Evolutionary conservation across 805 yeast species (phyloP), one percentile per base, ranked within the genome.

Genomic region (Candida ulmi): DNA sequence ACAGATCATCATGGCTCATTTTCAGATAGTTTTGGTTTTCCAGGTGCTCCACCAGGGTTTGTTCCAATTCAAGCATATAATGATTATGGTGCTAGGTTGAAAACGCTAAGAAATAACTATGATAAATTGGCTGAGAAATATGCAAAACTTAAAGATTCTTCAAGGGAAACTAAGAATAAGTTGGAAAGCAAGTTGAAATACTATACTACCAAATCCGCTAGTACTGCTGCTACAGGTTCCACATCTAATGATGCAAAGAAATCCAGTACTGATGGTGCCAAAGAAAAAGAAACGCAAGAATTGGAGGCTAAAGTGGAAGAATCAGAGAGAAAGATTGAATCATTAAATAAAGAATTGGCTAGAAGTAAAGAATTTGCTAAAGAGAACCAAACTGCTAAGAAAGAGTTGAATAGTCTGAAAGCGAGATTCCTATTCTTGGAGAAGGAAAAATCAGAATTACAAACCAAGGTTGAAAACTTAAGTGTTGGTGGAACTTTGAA

Each of bases 371-470:
- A 28, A n/a, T n/a, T n/a, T 5, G 41, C 35, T 3, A 44, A 36
- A 17, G n/a, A n/a, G n/a, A n/a, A n/a, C n/a, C n/a, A n/a, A n/a
- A n/a, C n/a, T n/a, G n/a, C n/a, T n/a, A n/a, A n/a, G n/a, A n/a
- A n/a, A n/a, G 37, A 42, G 12, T 8, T 47, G 7, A 39, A 36
- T 2, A 36, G 31, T 5, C 25, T 41, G 6, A 41, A 39, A 11
- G 19, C 36, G 1, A 45, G 43, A 13, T 39, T 33, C 27, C 21
- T 39, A 7, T 29, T 30, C 7, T 23, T 40, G 5, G 42, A 38
- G 30, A 33, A 33, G 13, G 37, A 37, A 25, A 37, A 40, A 13
- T 28, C 27, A 31, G 38, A 26, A 11, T n/a, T 39, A 3, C 12
- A 19, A 11, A 4, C 26, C 13, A 35, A 29, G 7, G 17, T 33